Evolutionary conservation across 225 moss, liverwort and hornwort species (phyloP), one percentile per base, ranked within the genome.

Genomic region (Takakia lepidozioides): DNA sequence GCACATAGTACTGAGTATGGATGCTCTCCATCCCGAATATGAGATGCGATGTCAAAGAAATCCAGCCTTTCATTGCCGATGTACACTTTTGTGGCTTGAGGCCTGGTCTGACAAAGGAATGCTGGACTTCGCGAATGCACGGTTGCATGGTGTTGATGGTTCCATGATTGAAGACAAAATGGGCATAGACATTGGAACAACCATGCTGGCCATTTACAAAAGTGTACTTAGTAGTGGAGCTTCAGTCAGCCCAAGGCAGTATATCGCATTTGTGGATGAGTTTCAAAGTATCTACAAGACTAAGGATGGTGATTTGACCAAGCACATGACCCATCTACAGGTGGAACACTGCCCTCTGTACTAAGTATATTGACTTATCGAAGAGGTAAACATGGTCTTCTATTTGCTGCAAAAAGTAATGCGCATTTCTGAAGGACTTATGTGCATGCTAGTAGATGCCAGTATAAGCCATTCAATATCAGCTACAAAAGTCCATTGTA

Each of bases 1-100:
- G 27, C 69, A 69, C 52, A 58, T 69, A 27, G 52, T 63, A 11
- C 32, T 69, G 22, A 69, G 63, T 57, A 52, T 63, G 58, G 56
- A 69, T 47, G 18, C 57, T 24, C 55, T 55, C 26, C 55, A 69
- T 38, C 57, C 69, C 42, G 43, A 62, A 30, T 56, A 51, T 19
- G 62, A 57, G 34, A 36, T 20, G 30, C 49, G 63, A 11, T 56
- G 61, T 41, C 49, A 51, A 29, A 52, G 38, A 28, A 51, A 62
- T 20, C 55, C 57, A 22, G 62, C 56, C 42, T 50, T 69, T 9
- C 34, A 43, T 18, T 51, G 38, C 18, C 56, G 47, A 29, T 57
- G 62, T 25, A 62, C 62, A 3, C 16, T 63, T 2, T 21, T 69
- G 41, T 43, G 57, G 46, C 47, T 63, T 18, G 69, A 58, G 27